Evolutionary conservation across 2,329 filamentous ascomycete species (phyloP).

Genomic region (Colletotrichum liriopes): DNA sequence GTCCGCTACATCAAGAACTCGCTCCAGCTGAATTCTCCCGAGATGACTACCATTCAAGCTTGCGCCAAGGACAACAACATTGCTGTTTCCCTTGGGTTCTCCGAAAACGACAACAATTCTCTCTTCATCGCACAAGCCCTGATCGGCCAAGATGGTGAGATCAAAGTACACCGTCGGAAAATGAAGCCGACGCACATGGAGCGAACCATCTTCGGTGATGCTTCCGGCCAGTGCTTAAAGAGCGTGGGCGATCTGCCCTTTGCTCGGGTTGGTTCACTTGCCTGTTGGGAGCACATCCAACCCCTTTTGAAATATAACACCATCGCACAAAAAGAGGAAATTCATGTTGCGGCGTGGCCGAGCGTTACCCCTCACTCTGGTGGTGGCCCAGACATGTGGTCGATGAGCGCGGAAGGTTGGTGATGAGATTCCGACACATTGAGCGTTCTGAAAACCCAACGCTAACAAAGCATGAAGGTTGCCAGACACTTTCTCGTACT

Average conservation of each 20-base stretch:
- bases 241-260: slow-evolving; percentile 66
- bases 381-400: slow-evolving; percentile 33
- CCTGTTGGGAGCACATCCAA: slow-evolving; percentile 73
- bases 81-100: slow-evolving; percentile 65
- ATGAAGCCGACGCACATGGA: slow-evolving; percentile 70
- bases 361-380: slow-evolving; percentile 33
- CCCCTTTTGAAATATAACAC: slow-evolving; percentile 58
- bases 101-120: slow-evolving; percentile 61
- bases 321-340: slow-evolving; percentile 48
- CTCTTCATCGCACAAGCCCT: slow-evolving; percentile 65
- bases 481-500: slow-evolving; percentile 52
- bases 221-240: slow-evolving; percentile 46
- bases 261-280: slow-evolving; percentile 67
- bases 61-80: slow-evolving; percentile 60
- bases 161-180: slow-evolving; percentile 61
- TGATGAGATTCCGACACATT: slow-evolving; percentile 32
- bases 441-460: slow-evolving; percentile 54
- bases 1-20: slow-evolving; percentile 58
- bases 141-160: slow-evolving; percentile 58
- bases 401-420: slow-evolving; percentile 39
- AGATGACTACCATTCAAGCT: slow-evolving; percentile 60
- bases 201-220: slow-evolving; percentile 57
- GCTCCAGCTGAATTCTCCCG: slow-evolving; percentile 57
- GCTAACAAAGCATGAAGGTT: slow-evolving; percentile 52
- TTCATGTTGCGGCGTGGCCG: slow-evolving; percentile 51